These are phyloP conservation scores for Anethum foeniculum DNA, from an alignment of 140 eudicot species.

Conservation along the genomic window DNA sequence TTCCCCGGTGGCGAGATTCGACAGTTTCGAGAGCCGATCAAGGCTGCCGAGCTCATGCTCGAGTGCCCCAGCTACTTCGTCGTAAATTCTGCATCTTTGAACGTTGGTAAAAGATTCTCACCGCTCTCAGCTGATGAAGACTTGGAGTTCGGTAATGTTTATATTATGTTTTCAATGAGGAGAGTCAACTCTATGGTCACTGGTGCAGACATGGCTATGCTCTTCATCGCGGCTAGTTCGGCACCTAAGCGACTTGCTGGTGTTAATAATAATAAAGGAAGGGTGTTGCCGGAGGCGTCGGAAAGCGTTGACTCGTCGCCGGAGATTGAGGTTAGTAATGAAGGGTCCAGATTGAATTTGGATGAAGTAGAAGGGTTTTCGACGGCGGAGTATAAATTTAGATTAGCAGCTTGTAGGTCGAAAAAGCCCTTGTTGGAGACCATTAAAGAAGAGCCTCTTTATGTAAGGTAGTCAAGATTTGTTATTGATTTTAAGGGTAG, in stretches of 20 bases:
- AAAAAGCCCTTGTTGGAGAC: conserved; percentile 67
- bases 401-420: conserved; percentile 51
- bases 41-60: conserved; percentile 90
- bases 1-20: conserved; percentile 69
- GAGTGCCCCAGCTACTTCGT: conserved; percentile 58
- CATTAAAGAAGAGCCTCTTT: conserved; percentile 61
- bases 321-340: conserved; percentile 19
- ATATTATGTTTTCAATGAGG: conserved; percentile 69
- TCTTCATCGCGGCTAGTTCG: conserved; percentile 58
- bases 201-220: conserved; percentile 64
- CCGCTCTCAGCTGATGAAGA: conserved; percentile 76
- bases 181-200: conserved; percentile 62
- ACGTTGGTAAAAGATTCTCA: conserved; percentile 52
- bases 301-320: not conserved
- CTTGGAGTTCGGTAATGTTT: conserved; percentile 61
- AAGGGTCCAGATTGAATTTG: conserved; percentile 35
- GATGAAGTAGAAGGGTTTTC: conserved; percentile 32
- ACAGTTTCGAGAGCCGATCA: conserved; percentile 47
- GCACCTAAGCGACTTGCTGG: conserved; percentile 47
- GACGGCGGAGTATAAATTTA: conserved; percentile 39
- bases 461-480: conserved; percentile 20
- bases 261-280: not conserved
- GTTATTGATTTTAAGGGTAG: conserved; percentile 16
- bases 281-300: conserved; percentile 27
- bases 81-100: conserved; percentile 44